These are phyloP conservation scores for Spizellomyces punctatus DNA, from an alignment of 192 early-diverging fungal genomes.

Conservation along the genomic window DNA sequence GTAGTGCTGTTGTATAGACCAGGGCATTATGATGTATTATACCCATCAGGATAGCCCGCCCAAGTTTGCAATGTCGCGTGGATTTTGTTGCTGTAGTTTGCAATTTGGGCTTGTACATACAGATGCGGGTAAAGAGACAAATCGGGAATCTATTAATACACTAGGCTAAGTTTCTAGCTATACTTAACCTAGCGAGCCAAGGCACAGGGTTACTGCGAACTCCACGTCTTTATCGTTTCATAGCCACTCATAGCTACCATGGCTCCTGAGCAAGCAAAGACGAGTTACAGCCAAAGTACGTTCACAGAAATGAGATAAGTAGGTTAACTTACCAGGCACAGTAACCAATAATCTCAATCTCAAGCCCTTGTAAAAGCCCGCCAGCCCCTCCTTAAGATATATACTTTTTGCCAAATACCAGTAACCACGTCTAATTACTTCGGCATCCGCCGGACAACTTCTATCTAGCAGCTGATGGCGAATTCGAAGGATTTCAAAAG, in stretches of 20 bases:
- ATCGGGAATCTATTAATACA: conserved; percentile 4
- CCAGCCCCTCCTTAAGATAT: conserved; percentile 35
- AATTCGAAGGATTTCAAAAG: conserved; percentile 48
- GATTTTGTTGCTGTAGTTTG: too few relatives aligned
- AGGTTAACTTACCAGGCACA: conserved; percentile 24
- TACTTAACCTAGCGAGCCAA: too few relatives aligned
- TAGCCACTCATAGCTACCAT: conserved; percentile 53
- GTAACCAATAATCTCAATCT: conserved; percentile 40
- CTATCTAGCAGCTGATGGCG: conserved; percentile 46
- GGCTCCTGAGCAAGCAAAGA: conserved; percentile 22
- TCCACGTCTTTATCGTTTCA: conserved; percentile 43
- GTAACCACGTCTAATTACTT: conserved; percentile 41
- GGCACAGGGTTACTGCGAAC: not conserved
- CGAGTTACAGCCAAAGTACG: not conserved
- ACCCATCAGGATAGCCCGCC: conserved; percentile 28
- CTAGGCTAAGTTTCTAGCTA: too few relatives aligned
- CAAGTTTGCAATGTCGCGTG: too few relatives aligned
- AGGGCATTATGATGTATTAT: conserved; percentile 79
- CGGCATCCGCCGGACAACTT: conserved; percentile 34
- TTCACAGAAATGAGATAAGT: not conserved
- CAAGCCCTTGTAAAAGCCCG: conserved; percentile 46
- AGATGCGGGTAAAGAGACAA: not conserved
- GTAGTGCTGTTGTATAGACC: conserved; percentile 48
- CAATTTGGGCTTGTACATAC: too few relatives aligned
- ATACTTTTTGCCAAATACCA: conserved; percentile 33